These are phyloP conservation scores for Diutina scorzettiae DNA, from an alignment of 1,139 yeast genomes.

Conservation along the genomic window DNA sequence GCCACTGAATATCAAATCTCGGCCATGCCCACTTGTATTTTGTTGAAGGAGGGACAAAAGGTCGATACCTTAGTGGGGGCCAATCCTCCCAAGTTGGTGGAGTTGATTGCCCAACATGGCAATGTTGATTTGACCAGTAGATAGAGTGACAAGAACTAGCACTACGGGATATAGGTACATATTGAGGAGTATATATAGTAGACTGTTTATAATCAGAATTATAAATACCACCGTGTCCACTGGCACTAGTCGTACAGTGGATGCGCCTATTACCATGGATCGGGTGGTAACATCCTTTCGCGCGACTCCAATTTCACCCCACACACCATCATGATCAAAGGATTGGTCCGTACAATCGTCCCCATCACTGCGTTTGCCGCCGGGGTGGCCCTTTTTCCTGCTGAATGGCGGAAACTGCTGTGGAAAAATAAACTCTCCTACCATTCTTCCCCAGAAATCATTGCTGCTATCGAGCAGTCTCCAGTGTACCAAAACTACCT, in stretches of 20 bases:
- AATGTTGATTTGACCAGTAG: conserved; percentile 15
- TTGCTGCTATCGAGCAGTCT: conserved; percentile 20
- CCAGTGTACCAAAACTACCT: conserved; percentile 20
- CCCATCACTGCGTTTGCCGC: conserved; percentile 34
- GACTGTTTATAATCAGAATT: too few relatives aligned
- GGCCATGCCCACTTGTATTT: conserved; percentile 6
- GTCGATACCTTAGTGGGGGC: conserved; percentile 1
- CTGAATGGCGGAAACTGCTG: conserved; percentile 21
- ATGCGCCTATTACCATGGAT: too few relatives aligned
- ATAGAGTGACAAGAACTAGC: too few relatives aligned
- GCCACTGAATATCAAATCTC: conserved; percentile 3
- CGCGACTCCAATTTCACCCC: too few relatives aligned
- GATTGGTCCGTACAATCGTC: conserved; percentile 10
- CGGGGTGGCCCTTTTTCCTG: conserved; percentile 36
- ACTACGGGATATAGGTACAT: too few relatives aligned
- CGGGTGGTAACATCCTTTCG: too few relatives aligned
- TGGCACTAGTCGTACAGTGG: too few relatives aligned
- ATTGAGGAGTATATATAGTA: too few relatives aligned
- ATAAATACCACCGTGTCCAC: too few relatives aligned
- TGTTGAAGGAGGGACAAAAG: not conserved
- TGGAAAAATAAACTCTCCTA: conserved; percentile 15
- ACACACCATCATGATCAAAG: conserved; percentile 1
- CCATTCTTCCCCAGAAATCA: conserved; percentile 21
- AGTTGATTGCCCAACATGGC: conserved; percentile 15
- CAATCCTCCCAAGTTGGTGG: conserved; percentile 8